Conservation (phyloP, 805 yeast species). For the Nakazawaea laoshanensis region DNA sequence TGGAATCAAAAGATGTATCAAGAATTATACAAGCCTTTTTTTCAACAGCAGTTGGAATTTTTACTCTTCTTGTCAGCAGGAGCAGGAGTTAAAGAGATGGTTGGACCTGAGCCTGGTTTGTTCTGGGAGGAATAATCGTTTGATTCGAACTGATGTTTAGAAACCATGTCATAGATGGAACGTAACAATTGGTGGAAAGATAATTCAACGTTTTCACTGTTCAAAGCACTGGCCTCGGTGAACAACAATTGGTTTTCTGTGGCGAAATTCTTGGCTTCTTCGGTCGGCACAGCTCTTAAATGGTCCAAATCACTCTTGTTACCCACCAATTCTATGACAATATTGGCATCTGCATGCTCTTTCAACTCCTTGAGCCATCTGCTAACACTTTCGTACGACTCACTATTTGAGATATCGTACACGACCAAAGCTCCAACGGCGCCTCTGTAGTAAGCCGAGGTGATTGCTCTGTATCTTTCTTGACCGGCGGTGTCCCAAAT, state of each 20-base stretch:
- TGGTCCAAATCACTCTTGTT: slow-evolving; percentile 88
- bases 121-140: slow-evolving; percentile 47
- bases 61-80: slow-evolving; percentile 71
- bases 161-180: slow-evolving; percentile 89
- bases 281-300: slow-evolving; percentile 93
- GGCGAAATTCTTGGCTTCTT: slow-evolving; percentile 92
- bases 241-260: slow-evolving; percentile 85
- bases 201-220: slow-evolving; percentile 88
- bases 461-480: slow-evolving; percentile 96
- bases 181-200: slow-evolving; percentile 91
- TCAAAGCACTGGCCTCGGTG: slow-evolving; percentile 93
- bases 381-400: slow-evolving; percentile 74
- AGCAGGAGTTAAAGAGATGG: slow-evolving; percentile 87
- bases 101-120: slow-evolving; percentile 78
- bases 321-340: slow-evolving; percentile 89
- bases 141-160: slow-evolving; percentile 86
- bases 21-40: too few relatives aligned
- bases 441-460: slow-evolving; percentile 95
- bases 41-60: slow-evolving; percentile 64
- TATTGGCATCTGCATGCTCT: slow-evolving; percentile 90
- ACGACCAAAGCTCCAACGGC: slow-evolving; percentile 97
- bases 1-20: too few relatives aligned
- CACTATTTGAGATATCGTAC: slow-evolving; percentile 89
- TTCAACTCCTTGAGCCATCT: slow-evolving; percentile 88
- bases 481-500: slow-evolving; percentile 99